phyloP scores from a whole-genome alignment of 345 rosid species.

The Reutealis trisperma region DNA sequence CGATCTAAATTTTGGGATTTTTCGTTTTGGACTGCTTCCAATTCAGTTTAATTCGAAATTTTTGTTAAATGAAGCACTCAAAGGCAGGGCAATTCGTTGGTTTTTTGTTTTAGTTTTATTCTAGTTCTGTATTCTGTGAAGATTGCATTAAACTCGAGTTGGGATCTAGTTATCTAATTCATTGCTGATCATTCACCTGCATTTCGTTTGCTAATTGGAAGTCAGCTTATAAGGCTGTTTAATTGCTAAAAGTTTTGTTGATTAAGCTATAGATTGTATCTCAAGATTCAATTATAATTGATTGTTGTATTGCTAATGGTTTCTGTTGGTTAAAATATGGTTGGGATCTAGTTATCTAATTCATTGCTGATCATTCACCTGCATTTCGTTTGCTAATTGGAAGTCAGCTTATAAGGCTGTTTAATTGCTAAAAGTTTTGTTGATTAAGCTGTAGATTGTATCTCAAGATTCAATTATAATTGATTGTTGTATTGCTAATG shows the following conservation, averaged over 20 bases:
- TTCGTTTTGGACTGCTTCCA: not conserved
- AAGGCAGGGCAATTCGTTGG: not conserved
- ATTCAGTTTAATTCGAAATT: not conserved
- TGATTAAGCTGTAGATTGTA: not conserved
- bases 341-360: not conserved
- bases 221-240: not conserved
- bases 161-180: not conserved
- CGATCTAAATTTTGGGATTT: not conserved
- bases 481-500: no score
- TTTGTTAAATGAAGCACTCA: not conserved
- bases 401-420: not conserved
- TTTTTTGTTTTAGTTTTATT: not conserved
- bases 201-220: not conserved
- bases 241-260: not conserved
- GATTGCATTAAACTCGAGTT: not conserved
- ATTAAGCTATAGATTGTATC: not conserved
- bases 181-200: not conserved
- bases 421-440: not conserved
- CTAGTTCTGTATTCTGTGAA: no score
- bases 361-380: not conserved
- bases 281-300: not conserved
- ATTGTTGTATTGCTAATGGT: no score
- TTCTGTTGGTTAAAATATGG: not conserved
- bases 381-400: constrained; percentile 6
- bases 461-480: not conserved